Percentiles rank a stretch among this genome's conserved stretches.
Conservation (phyloP, 805 yeast genomes). For the Pichia scutulata region DNA sequence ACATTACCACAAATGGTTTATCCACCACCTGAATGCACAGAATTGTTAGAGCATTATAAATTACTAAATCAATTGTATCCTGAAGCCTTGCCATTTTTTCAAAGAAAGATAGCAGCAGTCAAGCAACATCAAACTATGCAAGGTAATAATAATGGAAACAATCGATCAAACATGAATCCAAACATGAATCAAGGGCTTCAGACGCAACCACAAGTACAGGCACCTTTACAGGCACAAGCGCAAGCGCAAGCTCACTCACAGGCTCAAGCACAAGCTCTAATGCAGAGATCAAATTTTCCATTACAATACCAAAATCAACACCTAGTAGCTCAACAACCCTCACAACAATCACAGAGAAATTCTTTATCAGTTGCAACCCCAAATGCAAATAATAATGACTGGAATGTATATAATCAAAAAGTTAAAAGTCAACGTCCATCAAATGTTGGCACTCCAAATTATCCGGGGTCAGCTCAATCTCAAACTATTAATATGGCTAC, state of each 20-base stretch:
- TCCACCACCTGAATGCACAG: slow-evolving; percentile 51
- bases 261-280: not conserved
- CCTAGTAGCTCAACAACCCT: not conserved
- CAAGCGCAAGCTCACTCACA: not conserved
- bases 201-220: not conserved
- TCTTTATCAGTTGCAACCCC: not conserved
- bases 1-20: slow-evolving; percentile 40
- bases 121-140: slow-evolving; percentile 19
- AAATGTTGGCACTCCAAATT: not conserved
- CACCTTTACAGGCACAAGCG: not conserved
- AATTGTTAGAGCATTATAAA: slow-evolving; percentile 39
- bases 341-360: not conserved
- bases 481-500: not conserved
- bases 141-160: not conserved
- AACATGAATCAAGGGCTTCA: not conserved
- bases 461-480: not conserved
- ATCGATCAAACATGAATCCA: not conserved
- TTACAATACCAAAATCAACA: not conserved
- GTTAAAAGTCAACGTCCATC: not conserved
- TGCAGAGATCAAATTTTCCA: slow-evolving; percentile 1
- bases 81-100: slow-evolving; percentile 34
- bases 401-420: not conserved
- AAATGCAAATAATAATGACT: not conserved
- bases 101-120: slow-evolving; percentile 20
- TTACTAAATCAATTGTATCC: slow-evolving; percentile 37